phyloP scores from a whole-genome alignment of 2,329 filamentous ascomycete genomes.

The Didymella segeticola region DNA sequence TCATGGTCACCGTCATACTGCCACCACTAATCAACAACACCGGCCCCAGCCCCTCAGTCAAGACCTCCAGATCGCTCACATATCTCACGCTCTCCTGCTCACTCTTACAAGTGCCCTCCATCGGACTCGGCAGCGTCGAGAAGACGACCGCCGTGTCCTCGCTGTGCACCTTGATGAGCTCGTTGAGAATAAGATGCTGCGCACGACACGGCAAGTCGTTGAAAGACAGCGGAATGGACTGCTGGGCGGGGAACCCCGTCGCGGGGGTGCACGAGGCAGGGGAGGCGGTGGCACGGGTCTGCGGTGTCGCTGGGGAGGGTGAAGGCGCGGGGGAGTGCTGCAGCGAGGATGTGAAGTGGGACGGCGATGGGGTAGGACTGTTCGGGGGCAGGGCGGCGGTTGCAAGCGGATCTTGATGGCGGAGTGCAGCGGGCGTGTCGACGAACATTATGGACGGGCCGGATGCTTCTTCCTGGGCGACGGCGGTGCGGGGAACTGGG shows the following conservation, averaged over 20 bases:
- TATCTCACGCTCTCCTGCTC: constrained; percentile 76
- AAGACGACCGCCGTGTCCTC: constrained; percentile 74
- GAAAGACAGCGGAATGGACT: constrained; percentile 75
- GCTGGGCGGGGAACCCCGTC: constrained; percentile 62
- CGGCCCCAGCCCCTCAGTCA: constrained; percentile 79
- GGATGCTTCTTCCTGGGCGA: constrained; percentile 67
- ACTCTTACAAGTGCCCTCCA: constrained; percentile 75
- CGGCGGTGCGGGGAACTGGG: constrained; percentile 72
- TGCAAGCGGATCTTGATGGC: constrained; percentile 30
- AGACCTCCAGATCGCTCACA: constrained; percentile 76
- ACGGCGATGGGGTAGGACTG: constrained; percentile 5
- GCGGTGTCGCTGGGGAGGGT: neutral
- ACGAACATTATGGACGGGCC: constrained; percentile 80
- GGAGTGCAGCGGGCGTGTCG: constrained; percentile 45
- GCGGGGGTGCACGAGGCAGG: constrained; percentile 18
- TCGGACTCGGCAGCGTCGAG: constrained; percentile 81
- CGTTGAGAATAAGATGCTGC: constrained; percentile 86
- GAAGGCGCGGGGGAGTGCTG: constrained; percentile 8
- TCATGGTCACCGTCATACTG: constrained; percentile 87
- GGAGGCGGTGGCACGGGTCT: neutral
- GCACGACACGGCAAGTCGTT: constrained; percentile 85
- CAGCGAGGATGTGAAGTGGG: constrained; percentile 3
- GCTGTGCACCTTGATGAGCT: constrained; percentile 67
- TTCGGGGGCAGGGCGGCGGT: constrained; percentile 4
- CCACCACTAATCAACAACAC: constrained; percentile 83